Evolutionary conservation across 1,139 yeast species (phyloP).

Genomic region (Pichia sp.): DNA sequence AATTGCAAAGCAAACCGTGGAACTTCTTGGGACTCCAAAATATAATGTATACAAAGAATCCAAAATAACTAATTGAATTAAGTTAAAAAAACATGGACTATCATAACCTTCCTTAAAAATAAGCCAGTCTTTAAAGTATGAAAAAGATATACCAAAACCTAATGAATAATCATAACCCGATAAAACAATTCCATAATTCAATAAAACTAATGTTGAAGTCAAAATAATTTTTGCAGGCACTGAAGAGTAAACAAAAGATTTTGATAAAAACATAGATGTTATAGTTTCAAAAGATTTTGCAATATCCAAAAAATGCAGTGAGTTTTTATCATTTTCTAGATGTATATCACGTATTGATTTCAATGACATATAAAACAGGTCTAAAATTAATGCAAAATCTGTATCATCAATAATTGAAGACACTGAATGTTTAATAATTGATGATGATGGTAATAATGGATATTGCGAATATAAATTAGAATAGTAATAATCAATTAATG

Average conservation of each 20-base stretch:
- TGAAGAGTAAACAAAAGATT: constrained; percentile 29
- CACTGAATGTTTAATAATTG: constrained; percentile 7
- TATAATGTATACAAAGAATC: constrained; percentile 52
- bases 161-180: constrained; percentile 53
- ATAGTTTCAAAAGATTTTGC: constrained; percentile 37
- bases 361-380: constrained; percentile 46
- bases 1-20: constrained; percentile 26
- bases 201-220: constrained; percentile 42
- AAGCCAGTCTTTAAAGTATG: constrained; percentile 55
- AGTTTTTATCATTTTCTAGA: constrained; percentile 29
- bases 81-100: constrained; percentile 33
- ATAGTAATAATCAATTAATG: constrained; percentile 36
- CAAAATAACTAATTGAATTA: constrained; percentile 42
- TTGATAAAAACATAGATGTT: constrained; percentile 40
- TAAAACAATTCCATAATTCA: constrained; percentile 51
- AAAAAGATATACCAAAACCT: constrained; percentile 47
- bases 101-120: constrained; percentile 31
- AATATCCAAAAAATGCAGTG: constrained; percentile 29
- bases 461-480: constrained; percentile 46
- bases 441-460: constrained; percentile 47
- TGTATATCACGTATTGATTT: constrained; percentile 34
- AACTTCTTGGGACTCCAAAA: constrained; percentile 48
- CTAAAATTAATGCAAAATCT: constrained; percentile 37
- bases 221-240: constrained; percentile 34
- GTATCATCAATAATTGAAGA: constrained; percentile 31